Base-by-base conservation (phyloP, 2,329 filamentous ascomycete species). In the Verticillium dahliae region DNA sequence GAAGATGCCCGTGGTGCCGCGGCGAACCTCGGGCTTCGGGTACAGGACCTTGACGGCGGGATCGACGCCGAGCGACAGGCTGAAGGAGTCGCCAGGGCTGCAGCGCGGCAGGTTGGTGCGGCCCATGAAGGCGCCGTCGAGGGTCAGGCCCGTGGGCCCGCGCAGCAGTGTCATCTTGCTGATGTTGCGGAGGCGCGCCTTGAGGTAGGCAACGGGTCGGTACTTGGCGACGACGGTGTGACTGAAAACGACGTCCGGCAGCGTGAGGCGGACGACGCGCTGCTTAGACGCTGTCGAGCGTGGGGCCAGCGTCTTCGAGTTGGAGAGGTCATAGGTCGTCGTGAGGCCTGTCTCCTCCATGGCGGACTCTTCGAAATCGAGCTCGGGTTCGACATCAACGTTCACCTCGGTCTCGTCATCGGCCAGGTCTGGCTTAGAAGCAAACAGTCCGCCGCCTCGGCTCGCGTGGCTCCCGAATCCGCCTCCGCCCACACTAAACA, bases 111-210 rank as follows among this genome's bases (percentile, higher is more conserved):
- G 74, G 0, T 69, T 75, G 1, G 81, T 79, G 61, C 82, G 82
- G 3, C 86, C 85, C 60, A 89, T 74, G 72, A 88, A 89, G 9
- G 78, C 79, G 3, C 84, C 83, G 68, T 89, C 86, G n/a, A 89
- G 79, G 0, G 83, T 87, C 7, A 89, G 75, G 5, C 85, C 83
- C 0, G 79, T 78, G 1, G 78, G 77, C 4, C 85, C 85, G 58
- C 76, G 75, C 22, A 87, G 79, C 6, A 89, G 75, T 0, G 83
- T 82, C 54, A 86, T 76, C 64, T 78, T 80, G 68, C 80, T 84
- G 15, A 71, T 75, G 70, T 89, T 89, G 58, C 76, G 78, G 50
- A 89, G 71, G 59, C 78, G 77, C 15, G 84, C 84, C 63, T 83
- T 81, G 59, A 89, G 79, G 73, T 85, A 87, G 1, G 85, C 86